Evolutionary conservation across 495 filamentous ascomycete species (phyloP), one percentile per base, ranked within the genome.

Genomic region (Terfezia claveryi): DNA sequence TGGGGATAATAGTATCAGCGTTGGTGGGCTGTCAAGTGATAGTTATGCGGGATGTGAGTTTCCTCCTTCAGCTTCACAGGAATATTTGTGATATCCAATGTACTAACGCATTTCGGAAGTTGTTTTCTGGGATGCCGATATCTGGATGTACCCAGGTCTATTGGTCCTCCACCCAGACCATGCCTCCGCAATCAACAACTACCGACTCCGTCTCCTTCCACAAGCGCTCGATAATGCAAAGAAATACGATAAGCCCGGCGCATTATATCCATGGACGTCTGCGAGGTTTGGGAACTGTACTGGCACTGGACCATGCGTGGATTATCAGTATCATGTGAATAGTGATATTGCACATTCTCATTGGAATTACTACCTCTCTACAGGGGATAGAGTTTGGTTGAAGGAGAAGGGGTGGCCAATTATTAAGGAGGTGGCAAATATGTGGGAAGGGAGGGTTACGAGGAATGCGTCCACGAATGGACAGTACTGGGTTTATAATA

Each of bases 291-390:
- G 76, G 7, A 79, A 80, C 56, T 79, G 76, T 57, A 80, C 76
- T 7, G 74, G 67, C 3, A 76, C 74, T 1, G 76, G 76, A 1
- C 77, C 76, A 10, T 78, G 76, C 61, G 71, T 72, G 32, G 74
- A 78, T 59, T 79, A 80, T 59, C 73, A 80, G 61, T 79, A 80
- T 58, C 76, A 80, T 61, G 55, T 79, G 53, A 87, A 87, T 60
- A 80, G 80, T 9, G 83, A 86, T 58, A 85, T 88, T 64, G 78
- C 79, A 0, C 68, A 82, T 23, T 67, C 72, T 44, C 57, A 76
- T 10, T 66, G 69, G 63, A 73, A 78, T 57, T 70, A 74, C 50
- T 72, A 68, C 49, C 61, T 68, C 23, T 71, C 68, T 10, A 74
- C 73, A 1, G 71, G 74, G 8, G 73, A 78, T 58, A 62, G 63